Base-by-base conservation (phyloP, 768 basidiomycete species). In the Hygrophorus russula region DNA sequence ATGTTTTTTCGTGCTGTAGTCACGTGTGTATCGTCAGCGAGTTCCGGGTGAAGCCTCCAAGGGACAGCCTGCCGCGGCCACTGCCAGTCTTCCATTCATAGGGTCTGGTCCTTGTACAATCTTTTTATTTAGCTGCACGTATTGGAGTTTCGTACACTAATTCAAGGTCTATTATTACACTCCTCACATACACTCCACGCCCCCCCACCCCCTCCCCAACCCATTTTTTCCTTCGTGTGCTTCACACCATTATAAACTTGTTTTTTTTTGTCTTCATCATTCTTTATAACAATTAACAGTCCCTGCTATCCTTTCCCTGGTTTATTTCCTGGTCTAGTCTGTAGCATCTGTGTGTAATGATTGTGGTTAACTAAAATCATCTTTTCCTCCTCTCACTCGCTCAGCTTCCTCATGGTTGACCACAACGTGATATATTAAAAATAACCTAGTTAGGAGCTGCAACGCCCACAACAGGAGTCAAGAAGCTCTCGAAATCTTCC, bases 11-110 rank as follows among this genome's bases (percentile, higher is more conserved):
- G 38, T 42, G 8, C 54, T 49, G 29, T 50, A 89, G 86, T 57
- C 86, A 90, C 56, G 62, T 90, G 45, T 78, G 75, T 48, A 69
- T 89, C 47, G 67, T 74, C 49, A 64, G 72, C 55, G 80, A 88
- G 59, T 86, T 90, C 69, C 78, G 86, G 46, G 75, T 90, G 47
- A 86, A 82, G 54, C 81, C 80, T 5, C 83, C 76, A 20, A 70
- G 76, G 57, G 78, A 66, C 27, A 56, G 50, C 47, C 48, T 53
- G 13, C 50, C 57, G 13, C 53, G 56, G 48, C 55, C 55, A 29
- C 53, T 59, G 39, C 46, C 57, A 37, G 44, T 36, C 17, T 45
- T 45, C 17, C 39, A 24, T 24, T 24, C 24, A 3, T 24, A 24
- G 24, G 3, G 24, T 24, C 24, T 24, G 3, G 24, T 24, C n/a